These are phyloP conservation scores for Penicillium decumbens DNA, from an alignment of 2,329 filamentous ascomycete species.

Conservation along the genomic window DNA sequence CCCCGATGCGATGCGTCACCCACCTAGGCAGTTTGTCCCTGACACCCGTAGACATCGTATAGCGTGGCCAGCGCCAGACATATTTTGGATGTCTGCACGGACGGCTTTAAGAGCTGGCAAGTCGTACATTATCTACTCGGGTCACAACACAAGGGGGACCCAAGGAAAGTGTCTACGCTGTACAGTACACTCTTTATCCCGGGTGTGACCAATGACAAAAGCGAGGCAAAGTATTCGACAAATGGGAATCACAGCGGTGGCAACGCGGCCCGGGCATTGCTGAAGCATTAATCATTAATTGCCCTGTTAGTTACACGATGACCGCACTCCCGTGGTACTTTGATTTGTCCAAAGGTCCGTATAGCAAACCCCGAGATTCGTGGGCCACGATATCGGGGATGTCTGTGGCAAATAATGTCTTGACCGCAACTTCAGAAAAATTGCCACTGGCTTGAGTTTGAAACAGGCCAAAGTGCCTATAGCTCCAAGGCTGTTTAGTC, in stretches of 20 bases:
- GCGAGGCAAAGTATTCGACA: background rate
- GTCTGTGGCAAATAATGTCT: constrained; percentile 10
- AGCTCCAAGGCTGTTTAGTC: background rate
- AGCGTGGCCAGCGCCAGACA: constrained; percentile 2
- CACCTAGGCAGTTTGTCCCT: background rate
- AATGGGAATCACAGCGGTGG: background rate
- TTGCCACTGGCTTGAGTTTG: constrained; percentile 14
- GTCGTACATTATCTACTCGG: constrained; percentile 12
- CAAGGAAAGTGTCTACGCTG: background rate
- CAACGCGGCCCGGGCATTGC: background rate
- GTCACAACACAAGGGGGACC: background rate
- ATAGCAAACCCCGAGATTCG: background rate
- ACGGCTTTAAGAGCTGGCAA: constrained; percentile 11
- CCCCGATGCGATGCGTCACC: background rate
- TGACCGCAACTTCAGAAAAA: constrained; percentile 13
- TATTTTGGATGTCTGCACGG: constrained; percentile 10
- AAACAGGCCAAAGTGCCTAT: background rate
- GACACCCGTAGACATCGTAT: background rate
- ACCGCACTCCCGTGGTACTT: background rate
- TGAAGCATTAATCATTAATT: background rate
- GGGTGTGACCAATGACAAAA: background rate
- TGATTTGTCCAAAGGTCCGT: background rate
- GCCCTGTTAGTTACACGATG: background rate
- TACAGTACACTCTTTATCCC: background rate
- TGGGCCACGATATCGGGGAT: background rate